phyloP scores from a whole-genome alignment of 331 rosid species.

The Erythrophleum ivorense region DNA sequence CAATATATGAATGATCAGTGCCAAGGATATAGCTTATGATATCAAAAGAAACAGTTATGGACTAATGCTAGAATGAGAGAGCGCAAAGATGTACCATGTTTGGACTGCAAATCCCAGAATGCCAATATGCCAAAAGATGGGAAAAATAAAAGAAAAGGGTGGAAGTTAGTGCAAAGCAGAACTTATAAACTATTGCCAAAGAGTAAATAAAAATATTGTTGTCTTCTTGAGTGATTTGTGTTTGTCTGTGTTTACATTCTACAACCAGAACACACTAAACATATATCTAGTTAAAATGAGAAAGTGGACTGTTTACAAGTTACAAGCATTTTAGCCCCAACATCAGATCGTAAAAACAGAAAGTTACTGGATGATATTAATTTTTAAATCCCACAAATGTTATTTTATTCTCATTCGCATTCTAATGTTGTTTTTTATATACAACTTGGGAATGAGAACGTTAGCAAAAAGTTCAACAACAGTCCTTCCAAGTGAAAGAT shows the following conservation, averaged over 20 bases:
- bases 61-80: slow-evolving; percentile 31
- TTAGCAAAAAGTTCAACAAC: neutral
- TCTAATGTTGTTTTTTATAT: slow-evolving; percentile 7
- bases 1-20: slow-evolving; percentile 43
- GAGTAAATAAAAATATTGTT: slow-evolving; percentile 20
- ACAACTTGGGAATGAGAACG: slow-evolving; percentile 9
- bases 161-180: slow-evolving; percentile 53
- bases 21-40: slow-evolving; percentile 26
- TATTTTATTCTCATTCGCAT: slow-evolving; percentile 1
- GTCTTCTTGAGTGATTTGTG: neutral
- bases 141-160: slow-evolving; percentile 35
- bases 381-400: slow-evolving; percentile 16
- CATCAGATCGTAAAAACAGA: slow-evolving; percentile 13
- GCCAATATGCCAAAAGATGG: slow-evolving; percentile 38
- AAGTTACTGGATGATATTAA: slow-evolving; percentile 16
- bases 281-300: slow-evolving; percentile 19
- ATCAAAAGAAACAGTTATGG: slow-evolving; percentile 30
- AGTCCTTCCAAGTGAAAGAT: slow-evolving; percentile 17
- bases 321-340: slow-evolving; percentile 17
- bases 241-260: neutral
- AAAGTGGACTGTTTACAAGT: slow-evolving; percentile 20
- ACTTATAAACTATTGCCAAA: slow-evolving; percentile 11
- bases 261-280: slow-evolving; percentile 32
- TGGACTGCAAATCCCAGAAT: slow-evolving; percentile 65
- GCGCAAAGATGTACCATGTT: slow-evolving; percentile 68